phyloP scores from a whole-genome alignment of 1,284 basidiomycete genomes.

The Sanghuangporus baumii region DNA sequence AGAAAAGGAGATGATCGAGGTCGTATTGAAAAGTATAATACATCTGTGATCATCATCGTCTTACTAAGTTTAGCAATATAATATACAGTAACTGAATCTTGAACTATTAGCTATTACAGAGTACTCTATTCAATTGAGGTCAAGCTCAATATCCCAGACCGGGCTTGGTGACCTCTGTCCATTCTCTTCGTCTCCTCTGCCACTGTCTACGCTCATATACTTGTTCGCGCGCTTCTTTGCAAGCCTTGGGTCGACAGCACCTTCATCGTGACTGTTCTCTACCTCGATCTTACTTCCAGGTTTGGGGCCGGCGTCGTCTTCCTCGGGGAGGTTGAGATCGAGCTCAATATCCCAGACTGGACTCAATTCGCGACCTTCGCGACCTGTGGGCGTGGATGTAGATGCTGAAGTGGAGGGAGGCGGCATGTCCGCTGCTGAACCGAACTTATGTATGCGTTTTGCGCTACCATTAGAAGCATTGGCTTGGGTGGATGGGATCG shows the following conservation, averaged over 20 bases:
- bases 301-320: background rate
- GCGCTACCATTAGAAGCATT: background rate
- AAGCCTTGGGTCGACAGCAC: constrained; percentile 18
- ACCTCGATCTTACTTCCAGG: background rate
- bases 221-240: constrained; percentile 5
- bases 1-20: background rate
- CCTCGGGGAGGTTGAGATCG: constrained; percentile 25
- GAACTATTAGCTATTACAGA: background rate
- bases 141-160: constrained; percentile 58
- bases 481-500: background rate
- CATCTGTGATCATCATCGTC: too few species aligned
- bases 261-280: constrained; percentile 17
- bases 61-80: background rate
- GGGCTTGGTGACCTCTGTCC: constrained; percentile 36
- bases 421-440: constrained; percentile 17
- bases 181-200: constrained; percentile 20
- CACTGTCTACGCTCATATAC: background rate
- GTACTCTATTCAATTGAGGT: constrained; percentile 28
- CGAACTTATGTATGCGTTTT: constrained; percentile 10
- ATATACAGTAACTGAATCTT: background rate
- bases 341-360: constrained; percentile 37
- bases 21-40: too few species aligned
- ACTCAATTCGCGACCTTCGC: constrained; percentile 24
- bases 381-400: constrained; percentile 12
- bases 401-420: background rate